Base-by-base conservation (phyloP, 306 rosid species). In the Dryas alaskensis region DNA sequence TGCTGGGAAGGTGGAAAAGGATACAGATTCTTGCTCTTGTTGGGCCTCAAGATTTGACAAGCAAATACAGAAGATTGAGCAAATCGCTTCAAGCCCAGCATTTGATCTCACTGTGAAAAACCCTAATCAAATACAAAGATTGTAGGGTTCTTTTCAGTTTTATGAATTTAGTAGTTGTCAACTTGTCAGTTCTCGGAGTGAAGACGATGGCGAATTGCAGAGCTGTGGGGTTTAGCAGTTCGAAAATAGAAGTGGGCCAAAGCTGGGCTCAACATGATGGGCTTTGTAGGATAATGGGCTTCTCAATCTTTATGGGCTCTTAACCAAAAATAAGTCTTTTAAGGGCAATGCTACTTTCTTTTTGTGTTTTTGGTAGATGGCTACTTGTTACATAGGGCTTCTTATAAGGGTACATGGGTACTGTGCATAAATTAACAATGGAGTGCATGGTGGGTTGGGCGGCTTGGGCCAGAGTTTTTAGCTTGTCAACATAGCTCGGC, bases 21-120 rank as follows among this genome's bases (percentile, higher is more conserved):
- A 51, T 76, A 51, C 59, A 62, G 58, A 16, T 44, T n/a, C 53
- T 63, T 64, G 43, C 69, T 77, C 60, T 85, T 83, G 7, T 62
- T 67, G 40, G 49, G 81, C 63, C 72, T 67, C 76, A 57, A 17
- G 65, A 60, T 51, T 62, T 79, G 79, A 14, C 73, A 78, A 71
- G 78, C 60, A 27, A 69, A 49, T 4, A 86, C 39, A 3, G 88
- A 83, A 75, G 86, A 69, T 77, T 84, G 79, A 43, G 69, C 69
- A 45, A 86, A 10, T 63, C 85, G 90, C 88, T 78, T 89, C 80
- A 88, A 51, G 44, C 81, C 75, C 40, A 80, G 50, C 96, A 89
- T 89, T 54, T 10, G 45, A 27, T 13, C 8, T 7, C 12, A 14
- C 40, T 3, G 53, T 44, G 64, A 55, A 43, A 58, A 67, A 3